Base-by-base conservation (phyloP, 2,329 filamentous ascomycete species). In the Alternaria ethzedia region DNA sequence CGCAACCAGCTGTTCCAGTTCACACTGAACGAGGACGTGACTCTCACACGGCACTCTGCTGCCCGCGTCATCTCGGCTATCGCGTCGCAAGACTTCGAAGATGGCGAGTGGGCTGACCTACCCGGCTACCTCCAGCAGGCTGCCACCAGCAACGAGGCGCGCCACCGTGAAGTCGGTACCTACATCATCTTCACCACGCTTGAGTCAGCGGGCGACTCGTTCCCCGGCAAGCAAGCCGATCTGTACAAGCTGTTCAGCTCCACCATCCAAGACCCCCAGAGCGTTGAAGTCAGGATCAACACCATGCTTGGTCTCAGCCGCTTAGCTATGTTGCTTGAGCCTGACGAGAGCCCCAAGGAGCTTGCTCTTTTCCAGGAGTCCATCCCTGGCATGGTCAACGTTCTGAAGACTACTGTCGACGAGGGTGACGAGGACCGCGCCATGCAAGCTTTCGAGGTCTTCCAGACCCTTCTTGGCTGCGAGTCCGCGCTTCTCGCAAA, bases 151-250 rank as follows among this genome's bases (percentile, higher is more conserved):
- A 83, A 87, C 64, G 90, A 90, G 65, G 90, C 92, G 55, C 86
- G 89, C 65, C 92, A 97, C 80, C 91, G 96, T 70, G 94, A 97
- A 79, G 92, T 97, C 44, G 94, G 92, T 69, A 91, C 95, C 68
- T 98, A 96, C 83, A 94, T 98, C 72, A 90, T 98, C 70, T 97
- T 90, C 83, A 95, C 93, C 66, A 89, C 97, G 50, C 86, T 98
- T 11, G 96, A 99, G 83, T 91, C 91, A 59, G 90, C 96, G 70
- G 93, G 93, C 20, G 90, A 94, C 70, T 87, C 90, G 71, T 97
- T 97, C 81, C 88, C 89, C 73, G 91, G 94, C 75, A 92, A 96
- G 81, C 88, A 93, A 73, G 82, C 86, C 63, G 89, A 92, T 77
- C 88, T 98, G 64, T 93, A 98, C 75, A 86, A 87, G 74, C 86